These are phyloP conservation scores for Yarrowia bubula DNA, from an alignment of 805 yeast species.

Conservation along the genomic window DNA sequence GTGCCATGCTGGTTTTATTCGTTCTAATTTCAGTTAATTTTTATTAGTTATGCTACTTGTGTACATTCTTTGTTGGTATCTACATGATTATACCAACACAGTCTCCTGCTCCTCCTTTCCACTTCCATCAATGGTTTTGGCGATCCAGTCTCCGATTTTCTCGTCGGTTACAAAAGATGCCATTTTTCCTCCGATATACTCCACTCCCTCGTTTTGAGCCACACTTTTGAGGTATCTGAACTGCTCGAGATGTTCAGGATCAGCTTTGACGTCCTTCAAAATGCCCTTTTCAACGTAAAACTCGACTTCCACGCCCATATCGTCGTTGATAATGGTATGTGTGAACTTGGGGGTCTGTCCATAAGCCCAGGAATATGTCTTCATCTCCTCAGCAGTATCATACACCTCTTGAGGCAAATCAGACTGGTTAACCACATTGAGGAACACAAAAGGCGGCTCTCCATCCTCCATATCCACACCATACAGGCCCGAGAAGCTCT, in stretches of 20 bases:
- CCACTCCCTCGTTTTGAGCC: conserved; percentile 2
- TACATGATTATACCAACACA: background rate
- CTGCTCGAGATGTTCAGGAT: background rate
- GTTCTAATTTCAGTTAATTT: too few relatives aligned
- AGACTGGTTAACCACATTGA: background rate
- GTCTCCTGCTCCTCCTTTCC: conserved; percentile 12
- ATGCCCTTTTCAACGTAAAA: conserved; percentile 55
- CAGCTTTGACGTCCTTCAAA: conserved; percentile 28
- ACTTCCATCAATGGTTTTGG: conserved; percentile 4
- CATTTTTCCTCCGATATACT: conserved; percentile 7
- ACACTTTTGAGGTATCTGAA: conserved; percentile 7
- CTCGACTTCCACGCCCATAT: conserved; percentile 39
- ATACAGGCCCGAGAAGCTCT: conserved; percentile 44
- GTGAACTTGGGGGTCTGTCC: conserved; percentile 75
- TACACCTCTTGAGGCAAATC: conserved; percentile 28
- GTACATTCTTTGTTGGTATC: too few relatives aligned
- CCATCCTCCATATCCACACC: conserved; percentile 27
- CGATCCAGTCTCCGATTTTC: conserved; percentile 15
- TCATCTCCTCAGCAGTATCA: conserved; percentile 43
- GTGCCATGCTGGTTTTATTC: too few relatives aligned
- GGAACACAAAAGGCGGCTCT: background rate
- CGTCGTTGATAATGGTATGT: conserved; percentile 45
- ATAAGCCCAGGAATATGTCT: conserved; percentile 70
- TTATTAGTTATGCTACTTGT: too few relatives aligned
- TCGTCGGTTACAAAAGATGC: conserved; percentile 8